phyloP scores from a whole-genome alignment of 306 rosid genomes.

The Prosopis cineraria region DNA sequence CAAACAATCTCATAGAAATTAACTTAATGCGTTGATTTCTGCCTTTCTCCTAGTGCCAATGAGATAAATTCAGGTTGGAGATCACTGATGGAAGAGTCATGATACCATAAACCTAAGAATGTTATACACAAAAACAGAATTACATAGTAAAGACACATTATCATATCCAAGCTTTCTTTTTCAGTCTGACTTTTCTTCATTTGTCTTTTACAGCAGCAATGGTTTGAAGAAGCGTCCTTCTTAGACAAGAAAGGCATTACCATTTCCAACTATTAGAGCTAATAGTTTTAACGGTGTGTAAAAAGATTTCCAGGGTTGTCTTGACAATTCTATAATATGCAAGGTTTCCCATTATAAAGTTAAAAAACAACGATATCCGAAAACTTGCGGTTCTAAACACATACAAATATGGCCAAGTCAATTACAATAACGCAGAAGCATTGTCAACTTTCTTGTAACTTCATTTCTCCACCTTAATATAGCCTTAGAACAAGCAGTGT shows the following conservation, averaged over 20 bases:
- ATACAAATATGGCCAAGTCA: constrained; percentile 7
- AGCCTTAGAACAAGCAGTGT: not conserved
- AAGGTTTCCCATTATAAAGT: not conserved
- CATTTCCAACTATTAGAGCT: not conserved
- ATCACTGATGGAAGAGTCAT: not conserved
- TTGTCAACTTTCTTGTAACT: constrained; percentile 4
- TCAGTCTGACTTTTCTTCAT: not conserved
- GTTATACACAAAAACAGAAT: not conserved
- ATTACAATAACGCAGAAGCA: constrained; percentile 5
- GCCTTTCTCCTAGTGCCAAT: not conserved
- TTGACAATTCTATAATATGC: not conserved
- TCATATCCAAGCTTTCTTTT: not conserved
- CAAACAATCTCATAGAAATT: not conserved
- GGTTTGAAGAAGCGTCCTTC: not conserved
- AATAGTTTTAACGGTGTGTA: not conserved
- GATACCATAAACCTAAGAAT: not conserved
- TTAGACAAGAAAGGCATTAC: not conserved
- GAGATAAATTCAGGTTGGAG: not conserved
- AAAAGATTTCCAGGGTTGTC: not conserved
- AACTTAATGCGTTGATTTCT: not conserved
- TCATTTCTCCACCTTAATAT: not conserved
- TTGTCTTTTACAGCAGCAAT: not conserved
- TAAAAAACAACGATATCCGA: not conserved
- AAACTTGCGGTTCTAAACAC: not conserved
- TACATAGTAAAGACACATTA: not conserved